phyloP scores from a whole-genome alignment of 345 rosid genomes.

The Alliaria petiolata region DNA sequence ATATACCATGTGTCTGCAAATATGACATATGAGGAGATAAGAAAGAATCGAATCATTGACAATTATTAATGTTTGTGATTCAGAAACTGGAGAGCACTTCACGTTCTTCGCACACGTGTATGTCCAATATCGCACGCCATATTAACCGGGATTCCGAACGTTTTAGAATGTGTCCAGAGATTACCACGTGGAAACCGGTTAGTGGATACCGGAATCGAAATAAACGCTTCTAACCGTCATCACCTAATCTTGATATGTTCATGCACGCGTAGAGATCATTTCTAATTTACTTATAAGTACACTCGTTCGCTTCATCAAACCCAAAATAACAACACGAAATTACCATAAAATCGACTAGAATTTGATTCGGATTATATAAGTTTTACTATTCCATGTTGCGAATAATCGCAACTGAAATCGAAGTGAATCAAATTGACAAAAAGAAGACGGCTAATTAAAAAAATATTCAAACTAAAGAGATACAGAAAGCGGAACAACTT shows the following conservation, averaged over 20 bases:
- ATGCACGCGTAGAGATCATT: conserved; percentile 1
- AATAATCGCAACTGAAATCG: background rate
- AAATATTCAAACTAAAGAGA: background rate
- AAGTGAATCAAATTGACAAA: background rate
- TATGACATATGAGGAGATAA: conserved; percentile 10
- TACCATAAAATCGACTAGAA: background rate
- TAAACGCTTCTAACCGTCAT: background rate
- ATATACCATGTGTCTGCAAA: background rate
- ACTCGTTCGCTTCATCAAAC: background rate
- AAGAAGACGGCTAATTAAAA: background rate
- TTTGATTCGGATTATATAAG: background rate
- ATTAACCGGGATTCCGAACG: conserved; percentile 15
- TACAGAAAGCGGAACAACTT: background rate
- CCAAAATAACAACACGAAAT: background rate
- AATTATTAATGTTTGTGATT: conserved; percentile 19
- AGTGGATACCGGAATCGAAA: background rate
- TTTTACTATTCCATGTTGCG: background rate
- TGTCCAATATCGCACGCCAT: conserved; percentile 17
- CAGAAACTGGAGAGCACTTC: conserved; percentile 3
- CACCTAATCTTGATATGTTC: background rate
- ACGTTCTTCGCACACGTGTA: conserved; percentile 34
- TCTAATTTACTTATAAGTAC: background rate
- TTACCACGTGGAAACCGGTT: conserved; percentile 19
- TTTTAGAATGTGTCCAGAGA: conserved; percentile 2
- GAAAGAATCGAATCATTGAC: conserved; percentile 22